These are phyloP conservation scores for Trichoderma semiorbis DNA, from an alignment of 2,329 filamentous ascomycete genomes.

Conservation along the genomic window DNA sequence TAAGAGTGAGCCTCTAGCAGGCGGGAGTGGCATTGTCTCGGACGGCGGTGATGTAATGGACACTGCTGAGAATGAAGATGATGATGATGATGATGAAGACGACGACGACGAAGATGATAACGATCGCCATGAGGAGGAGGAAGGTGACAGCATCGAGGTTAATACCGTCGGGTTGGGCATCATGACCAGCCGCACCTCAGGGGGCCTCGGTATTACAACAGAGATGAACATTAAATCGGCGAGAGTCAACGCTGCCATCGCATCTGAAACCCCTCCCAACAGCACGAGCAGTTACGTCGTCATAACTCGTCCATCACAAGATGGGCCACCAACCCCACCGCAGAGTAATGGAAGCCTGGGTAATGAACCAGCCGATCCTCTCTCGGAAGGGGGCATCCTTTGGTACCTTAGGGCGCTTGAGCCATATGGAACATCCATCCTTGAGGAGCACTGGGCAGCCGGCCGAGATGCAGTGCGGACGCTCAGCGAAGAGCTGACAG, in stretches of 20 bases:
- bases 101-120: conserved; percentile 37
- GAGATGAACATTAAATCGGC: conserved; percentile 28
- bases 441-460: conserved; percentile 62
- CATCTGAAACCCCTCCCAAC: conserved; percentile 46
- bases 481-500: conserved; percentile 84
- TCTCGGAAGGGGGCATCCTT: conserved; percentile 73
- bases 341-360: conserved; percentile 59
- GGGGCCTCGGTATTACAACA: conserved; percentile 21
- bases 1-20: conserved; percentile 28
- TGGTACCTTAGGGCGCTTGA: conserved; percentile 87
- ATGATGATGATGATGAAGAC: conserved; percentile 45
- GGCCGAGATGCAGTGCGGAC: conserved; percentile 63
- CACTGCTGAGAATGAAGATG: conserved; percentile 37
- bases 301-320: conserved; percentile 28
- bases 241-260: conserved; percentile 24
- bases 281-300: conserved; percentile 46
- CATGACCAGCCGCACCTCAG: conserved; percentile 21
- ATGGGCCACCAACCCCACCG: conserved; percentile 62
- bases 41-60: conserved; percentile 36
- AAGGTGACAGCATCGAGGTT: conserved; percentile 45
- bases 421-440: conserved; percentile 72
- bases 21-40: conserved; percentile 9
- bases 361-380: conserved; percentile 47
- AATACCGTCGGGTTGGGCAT: conserved; percentile 40
- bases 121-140: conserved; percentile 34